Evolutionary conservation across 129 eudicot species (phyloP).

Genomic region (Apium graveolens): DNA sequence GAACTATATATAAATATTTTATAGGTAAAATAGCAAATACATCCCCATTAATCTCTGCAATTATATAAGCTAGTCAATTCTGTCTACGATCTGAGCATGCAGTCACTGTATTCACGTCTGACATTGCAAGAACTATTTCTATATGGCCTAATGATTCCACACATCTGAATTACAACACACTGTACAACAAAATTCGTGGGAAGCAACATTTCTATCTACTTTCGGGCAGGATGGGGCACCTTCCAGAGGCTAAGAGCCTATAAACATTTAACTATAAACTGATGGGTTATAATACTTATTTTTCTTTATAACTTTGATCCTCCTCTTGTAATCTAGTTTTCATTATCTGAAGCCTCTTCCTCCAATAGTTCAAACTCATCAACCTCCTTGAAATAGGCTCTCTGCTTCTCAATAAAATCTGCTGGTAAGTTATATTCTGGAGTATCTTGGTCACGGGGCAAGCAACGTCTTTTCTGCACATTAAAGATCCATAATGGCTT

Average conservation of each 20-base stretch:
- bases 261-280: not conserved
- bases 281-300: not conserved
- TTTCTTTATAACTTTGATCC: not conserved
- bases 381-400: constrained; percentile 57
- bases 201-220: not conserved
- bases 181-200: not conserved
- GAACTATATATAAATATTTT: not conserved
- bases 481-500: not conserved
- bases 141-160: not conserved
- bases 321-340: constrained; percentile 19
- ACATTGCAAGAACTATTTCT: not conserved
- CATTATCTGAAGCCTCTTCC: constrained; percentile 50
- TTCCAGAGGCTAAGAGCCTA: not conserved
- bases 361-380: constrained; percentile 60
- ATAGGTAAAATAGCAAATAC: not conserved
- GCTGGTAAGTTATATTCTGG: constrained; percentile 26
- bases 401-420: constrained; percentile 54
- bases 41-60: not conserved
- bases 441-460: constrained; percentile 21
- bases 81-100: not conserved
- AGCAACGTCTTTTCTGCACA: constrained; percentile 39
- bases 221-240: not conserved
- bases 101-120: not conserved
- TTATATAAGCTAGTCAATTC: not conserved
- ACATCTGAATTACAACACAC: not conserved